Conservation (phyloP, 2,329 filamentous ascomycete species). For the Ophiocordyceps unilateralis region DNA sequence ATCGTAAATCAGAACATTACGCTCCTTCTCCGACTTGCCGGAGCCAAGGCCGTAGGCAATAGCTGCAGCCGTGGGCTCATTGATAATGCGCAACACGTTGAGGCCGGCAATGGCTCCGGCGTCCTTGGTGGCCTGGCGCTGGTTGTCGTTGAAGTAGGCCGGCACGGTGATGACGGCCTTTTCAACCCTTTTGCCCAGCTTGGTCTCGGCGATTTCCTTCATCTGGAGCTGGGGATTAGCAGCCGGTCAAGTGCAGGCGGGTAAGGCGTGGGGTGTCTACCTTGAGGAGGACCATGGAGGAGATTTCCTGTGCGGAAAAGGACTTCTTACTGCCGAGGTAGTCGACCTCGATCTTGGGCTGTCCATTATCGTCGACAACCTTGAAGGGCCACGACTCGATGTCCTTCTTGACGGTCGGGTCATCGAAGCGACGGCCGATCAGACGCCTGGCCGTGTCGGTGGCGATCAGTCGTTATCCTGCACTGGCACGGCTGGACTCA, state of each 20-base stretch:
- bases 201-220: constrained; percentile 97
- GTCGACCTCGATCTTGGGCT: constrained; percentile 85
- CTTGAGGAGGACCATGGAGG: constrained; percentile 96
- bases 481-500: constrained; percentile 27
- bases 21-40: constrained; percentile 93
- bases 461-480: not conserved
- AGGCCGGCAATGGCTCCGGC: constrained; percentile 93
- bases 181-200: constrained; percentile 96
- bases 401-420: constrained; percentile 96
- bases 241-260: not conserved
- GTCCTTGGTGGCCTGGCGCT: constrained; percentile 98
- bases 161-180: constrained; percentile 98
- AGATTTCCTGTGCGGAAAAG: constrained; percentile 98
- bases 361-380: constrained; percentile 76
- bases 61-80: constrained; percentile 95
- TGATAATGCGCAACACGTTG: constrained; percentile 99
- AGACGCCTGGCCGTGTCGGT: constrained; percentile 69
- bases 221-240: constrained; percentile 42
- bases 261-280: constrained; percentile 27
- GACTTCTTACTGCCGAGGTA: constrained; percentile 90
- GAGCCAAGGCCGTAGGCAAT: constrained; percentile 96
- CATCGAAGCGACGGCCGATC: constrained; percentile 89
- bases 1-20: constrained; percentile 99
- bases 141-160: constrained; percentile 99
- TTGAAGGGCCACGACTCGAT: constrained; percentile 99